These are phyloP conservation scores for Brettanomyces naardenensis DNA, from an alignment of 805 yeast genomes.

Conservation along the genomic window DNA sequence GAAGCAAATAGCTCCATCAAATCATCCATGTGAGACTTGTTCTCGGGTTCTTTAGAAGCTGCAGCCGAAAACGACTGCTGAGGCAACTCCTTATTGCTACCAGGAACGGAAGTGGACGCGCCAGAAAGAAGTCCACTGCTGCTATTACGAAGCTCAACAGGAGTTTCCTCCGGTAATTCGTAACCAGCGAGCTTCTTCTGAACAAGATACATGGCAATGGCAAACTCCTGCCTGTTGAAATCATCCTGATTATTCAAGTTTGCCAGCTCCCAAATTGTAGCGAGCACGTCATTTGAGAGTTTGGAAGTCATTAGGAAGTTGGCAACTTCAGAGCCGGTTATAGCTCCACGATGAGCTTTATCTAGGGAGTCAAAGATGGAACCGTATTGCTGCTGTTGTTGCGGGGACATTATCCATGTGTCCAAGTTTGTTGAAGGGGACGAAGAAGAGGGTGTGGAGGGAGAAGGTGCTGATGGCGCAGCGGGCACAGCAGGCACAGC, in stretches of 20 bases:
- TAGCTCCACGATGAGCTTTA: constrained; percentile 47
- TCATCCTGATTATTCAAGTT: constrained; percentile 82
- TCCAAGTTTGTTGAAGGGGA: constrained; percentile 15
- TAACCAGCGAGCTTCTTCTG: constrained; percentile 74
- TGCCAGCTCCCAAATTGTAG: constrained; percentile 90
- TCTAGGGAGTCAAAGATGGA: constrained; percentile 74
- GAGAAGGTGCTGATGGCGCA: constrained; percentile 1
- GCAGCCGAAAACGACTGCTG: constrained; percentile 8
- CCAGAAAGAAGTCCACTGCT: constrained; percentile 20
- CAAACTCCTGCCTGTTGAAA: constrained; percentile 75
- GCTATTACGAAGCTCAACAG: constrained; percentile 42
- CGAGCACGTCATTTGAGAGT: constrained; percentile 75
- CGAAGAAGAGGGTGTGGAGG: constrained; percentile 9
- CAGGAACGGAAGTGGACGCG: too few species aligned
- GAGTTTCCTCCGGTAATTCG: constrained; percentile 71
- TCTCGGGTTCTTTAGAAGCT: constrained; percentile 11
- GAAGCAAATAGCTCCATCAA: constrained; percentile 51
- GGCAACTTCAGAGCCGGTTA: constrained; percentile 78
- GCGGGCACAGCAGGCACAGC: constrained; percentile 5
- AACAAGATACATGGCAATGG: constrained; percentile 89
- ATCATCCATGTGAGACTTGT: constrained; percentile 50
- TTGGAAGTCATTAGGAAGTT: constrained; percentile 84
- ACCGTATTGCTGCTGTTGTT: constrained; percentile 72
- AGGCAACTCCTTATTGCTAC: constrained; percentile 9
- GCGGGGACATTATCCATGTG: constrained; percentile 58